Evolutionary conservation across 352 stramenopile species (phyloP), one percentile per base, ranked within the genome.

Genomic region (Phytophthora megakarya): DNA sequence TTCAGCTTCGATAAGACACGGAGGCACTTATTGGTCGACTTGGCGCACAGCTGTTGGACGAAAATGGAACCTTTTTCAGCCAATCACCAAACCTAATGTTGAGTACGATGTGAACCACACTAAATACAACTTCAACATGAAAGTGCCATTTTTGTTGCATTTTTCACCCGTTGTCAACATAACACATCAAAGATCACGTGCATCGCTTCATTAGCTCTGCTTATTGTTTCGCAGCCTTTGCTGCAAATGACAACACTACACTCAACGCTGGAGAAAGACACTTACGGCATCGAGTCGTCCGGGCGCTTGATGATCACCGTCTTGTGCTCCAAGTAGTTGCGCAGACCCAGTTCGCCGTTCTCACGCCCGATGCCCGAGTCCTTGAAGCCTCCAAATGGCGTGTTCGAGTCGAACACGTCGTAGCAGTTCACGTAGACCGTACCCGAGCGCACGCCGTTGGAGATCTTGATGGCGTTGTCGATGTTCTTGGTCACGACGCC

Each of bases 381-480:
- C 84, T 96, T 95, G 71, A 85, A 94, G 23, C 89, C 89, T 18
- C 88, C 89, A 53, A 95, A 97, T n/a, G 86, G 81, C 46, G 95
- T 90, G 55, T 86, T 82, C 12, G 72, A 65, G 53, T 97, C 92
- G 22, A 96, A 92, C 21, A 96, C 66, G 50, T 97, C 79, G 76
- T 98, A 98, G 72, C 84, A 97, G 80, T 98, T 99, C 15, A 98
- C 84, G 66, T 95, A 97, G 38, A 98, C 89, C 11, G 97, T 97
- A 23, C 96, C 95, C 52, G 81, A 78, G 43, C 97, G 86, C 8
- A 99, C 74, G 8, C 69, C 75, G 56, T 96, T 88, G 46, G 90
- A 85, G 62, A 98, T 88, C 54, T 90, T 82, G 65, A 97, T 89
- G 7, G 83, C 84, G 46, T 92, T 84, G 44, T 80, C 72, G n/a